Percentiles rank a stretch among this genome's conserved stretches.
Conservation (phyloP, 768 basidiomycete species). For the Russula foetens region DNA sequence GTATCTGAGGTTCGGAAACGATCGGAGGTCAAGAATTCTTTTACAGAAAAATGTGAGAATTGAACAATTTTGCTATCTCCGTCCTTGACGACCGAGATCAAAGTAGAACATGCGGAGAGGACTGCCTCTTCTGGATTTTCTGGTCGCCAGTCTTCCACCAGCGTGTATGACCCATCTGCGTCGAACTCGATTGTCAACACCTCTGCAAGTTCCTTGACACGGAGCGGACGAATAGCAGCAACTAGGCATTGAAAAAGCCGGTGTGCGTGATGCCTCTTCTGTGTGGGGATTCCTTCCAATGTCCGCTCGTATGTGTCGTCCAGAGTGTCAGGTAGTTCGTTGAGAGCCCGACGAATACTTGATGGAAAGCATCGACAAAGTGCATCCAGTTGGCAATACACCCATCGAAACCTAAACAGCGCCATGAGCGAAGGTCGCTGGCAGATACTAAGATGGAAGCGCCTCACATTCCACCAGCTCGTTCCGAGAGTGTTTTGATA, state of each 20-base stretch:
- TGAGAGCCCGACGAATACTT: background rate
- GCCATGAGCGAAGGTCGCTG: background rate
- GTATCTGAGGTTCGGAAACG: too few species aligned
- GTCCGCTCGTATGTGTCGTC: background rate
- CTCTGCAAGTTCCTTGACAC: background rate
- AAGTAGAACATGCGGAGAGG: background rate
- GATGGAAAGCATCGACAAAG: background rate
- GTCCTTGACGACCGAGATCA: too few species aligned
- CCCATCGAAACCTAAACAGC: background rate
- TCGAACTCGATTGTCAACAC: background rate
- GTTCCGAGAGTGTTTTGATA: too few species aligned
- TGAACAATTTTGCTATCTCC: too few species aligned
- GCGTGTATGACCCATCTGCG: too few species aligned
- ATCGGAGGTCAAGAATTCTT: too few species aligned
- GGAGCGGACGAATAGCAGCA: background rate
- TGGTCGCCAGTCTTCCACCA: background rate
- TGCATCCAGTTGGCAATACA: background rate
- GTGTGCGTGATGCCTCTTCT: background rate
- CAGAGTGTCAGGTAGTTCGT: background rate
- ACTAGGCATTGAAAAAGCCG: background rate
- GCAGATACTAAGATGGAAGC: too few species aligned
- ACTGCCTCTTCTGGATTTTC: background rate
- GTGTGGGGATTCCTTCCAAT: background rate
- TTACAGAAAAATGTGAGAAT: too few species aligned
- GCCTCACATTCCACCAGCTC: too few species aligned